phyloP scores from a whole-genome alignment of 2,329 filamentous ascomycete species.

The Botrytis hyacinthi region DNA sequence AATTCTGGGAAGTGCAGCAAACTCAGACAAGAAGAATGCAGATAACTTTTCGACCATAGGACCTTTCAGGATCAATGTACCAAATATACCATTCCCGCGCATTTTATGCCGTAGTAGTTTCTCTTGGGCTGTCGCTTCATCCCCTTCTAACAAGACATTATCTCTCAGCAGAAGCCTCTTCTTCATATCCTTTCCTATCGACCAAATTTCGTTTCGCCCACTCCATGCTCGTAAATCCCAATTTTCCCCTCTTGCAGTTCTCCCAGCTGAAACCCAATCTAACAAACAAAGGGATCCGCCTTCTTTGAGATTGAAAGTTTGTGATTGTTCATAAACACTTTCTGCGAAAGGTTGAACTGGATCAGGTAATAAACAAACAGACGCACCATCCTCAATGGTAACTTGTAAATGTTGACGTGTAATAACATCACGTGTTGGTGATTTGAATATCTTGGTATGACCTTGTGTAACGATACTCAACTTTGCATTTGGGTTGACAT shows the following conservation, averaged over 20 bases:
- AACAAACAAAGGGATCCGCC: constrained; percentile 71
- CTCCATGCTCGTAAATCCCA: constrained; percentile 81
- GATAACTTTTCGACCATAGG: constrained; percentile 64
- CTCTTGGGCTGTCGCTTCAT: constrained; percentile 44
- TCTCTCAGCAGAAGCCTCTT: constrained; percentile 77
- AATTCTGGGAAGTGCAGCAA: constrained; percentile 73
- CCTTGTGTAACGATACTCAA: constrained; percentile 71
- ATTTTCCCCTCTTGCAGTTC: constrained; percentile 79
- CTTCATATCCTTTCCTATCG: constrained; percentile 42
- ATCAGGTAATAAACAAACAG: constrained; percentile 74
- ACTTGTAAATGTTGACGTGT: constrained; percentile 58
- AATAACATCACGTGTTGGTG: constrained; percentile 52
- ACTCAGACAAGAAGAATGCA: constrained; percentile 76
- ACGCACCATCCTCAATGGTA: constrained; percentile 49
- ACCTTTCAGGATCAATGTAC: constrained; percentile 80
- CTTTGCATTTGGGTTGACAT: constrained; percentile 61
- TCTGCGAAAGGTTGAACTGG: constrained; percentile 87
- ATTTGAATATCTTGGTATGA: constrained; percentile 95
- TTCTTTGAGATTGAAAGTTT: constrained; percentile 66
- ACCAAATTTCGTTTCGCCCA: constrained; percentile 87
- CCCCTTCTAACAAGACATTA: constrained; percentile 69
- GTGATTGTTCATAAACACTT: constrained; percentile 80
- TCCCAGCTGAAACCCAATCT: constrained; percentile 92
- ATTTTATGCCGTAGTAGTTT: constrained; percentile 58
- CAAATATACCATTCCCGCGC: constrained; percentile 73